These are phyloP conservation scores for Epichloe amarillans DNA, from an alignment of 2,329 filamentous ascomycete species.

Conservation along the genomic window DNA sequence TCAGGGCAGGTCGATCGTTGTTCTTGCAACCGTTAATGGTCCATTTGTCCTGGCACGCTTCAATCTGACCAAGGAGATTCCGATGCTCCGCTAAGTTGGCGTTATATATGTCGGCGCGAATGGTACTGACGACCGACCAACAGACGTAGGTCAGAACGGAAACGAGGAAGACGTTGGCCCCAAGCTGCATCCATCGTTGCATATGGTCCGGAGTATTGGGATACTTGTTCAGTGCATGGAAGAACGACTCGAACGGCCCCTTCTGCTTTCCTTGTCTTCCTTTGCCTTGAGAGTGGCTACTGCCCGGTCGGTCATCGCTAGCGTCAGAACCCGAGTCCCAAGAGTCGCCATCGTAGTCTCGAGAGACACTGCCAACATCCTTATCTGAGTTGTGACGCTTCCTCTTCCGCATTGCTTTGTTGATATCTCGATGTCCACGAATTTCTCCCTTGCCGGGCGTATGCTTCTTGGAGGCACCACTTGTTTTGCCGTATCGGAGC, in stretches of 20 bases:
- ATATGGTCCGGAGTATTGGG: slow-evolving; percentile 46
- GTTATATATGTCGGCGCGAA: slow-evolving; percentile 61
- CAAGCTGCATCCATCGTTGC: slow-evolving; percentile 44
- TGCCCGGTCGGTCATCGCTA: slow-evolving; percentile 10
- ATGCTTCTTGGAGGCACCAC: slow-evolving; percentile 25
- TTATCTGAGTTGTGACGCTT: slow-evolving; percentile 37
- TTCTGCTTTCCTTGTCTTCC: slow-evolving; percentile 11
- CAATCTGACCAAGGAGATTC: slow-evolving; percentile 59
- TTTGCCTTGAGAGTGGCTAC: slow-evolving; percentile 13
- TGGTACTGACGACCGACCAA: slow-evolving; percentile 54
- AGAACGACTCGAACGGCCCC: slow-evolving; percentile 28
- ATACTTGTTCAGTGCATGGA: slow-evolving; percentile 41
- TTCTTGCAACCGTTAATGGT: slow-evolving; percentile 59
- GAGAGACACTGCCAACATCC: slow-evolving; percentile 37
- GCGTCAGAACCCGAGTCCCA: slow-evolving; percentile 38
- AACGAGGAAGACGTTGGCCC: slow-evolving; percentile 52
- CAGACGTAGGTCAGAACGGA: slow-evolving; percentile 48
- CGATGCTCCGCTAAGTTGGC: slow-evolving; percentile 56
- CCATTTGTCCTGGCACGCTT: slow-evolving; percentile 60
- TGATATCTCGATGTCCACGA: slow-evolving; percentile 28
- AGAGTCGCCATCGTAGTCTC: slow-evolving; percentile 27
- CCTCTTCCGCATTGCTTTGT: slow-evolving; percentile 34
- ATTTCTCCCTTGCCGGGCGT: slow-evolving; percentile 53
- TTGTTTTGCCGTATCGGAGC: slow-evolving; percentile 29
- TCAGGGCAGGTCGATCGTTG: slow-evolving; percentile 57